Evolutionary conservation across 352 stramenopile species (phyloP).

Genomic region (Phytopythium boreale): DNA sequence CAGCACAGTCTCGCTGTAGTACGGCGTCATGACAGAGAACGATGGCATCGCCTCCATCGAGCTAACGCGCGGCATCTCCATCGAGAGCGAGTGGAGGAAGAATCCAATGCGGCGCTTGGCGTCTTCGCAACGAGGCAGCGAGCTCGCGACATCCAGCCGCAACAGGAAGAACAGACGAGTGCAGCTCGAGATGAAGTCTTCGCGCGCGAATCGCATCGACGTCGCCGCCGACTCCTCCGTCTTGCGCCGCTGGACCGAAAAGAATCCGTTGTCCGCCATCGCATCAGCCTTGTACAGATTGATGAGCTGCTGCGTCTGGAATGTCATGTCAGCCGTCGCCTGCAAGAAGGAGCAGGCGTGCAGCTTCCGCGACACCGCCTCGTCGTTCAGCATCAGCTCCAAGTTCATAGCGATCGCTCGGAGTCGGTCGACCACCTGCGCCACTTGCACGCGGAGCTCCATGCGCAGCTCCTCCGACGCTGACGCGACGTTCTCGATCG

Average conservation of each 20-base stretch:
- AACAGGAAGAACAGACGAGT: slow-evolving; percentile 83
- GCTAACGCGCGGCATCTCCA: slow-evolving; percentile 77
- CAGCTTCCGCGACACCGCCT: slow-evolving; percentile 40
- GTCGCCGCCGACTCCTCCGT: slow-evolving; percentile 27
- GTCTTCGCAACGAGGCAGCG: slow-evolving; percentile 76
- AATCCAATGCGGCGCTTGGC: slow-evolving; percentile 85
- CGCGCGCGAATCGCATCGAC: slow-evolving; percentile 37
- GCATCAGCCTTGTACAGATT: slow-evolving; percentile 68
- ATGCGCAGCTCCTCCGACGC: slow-evolving; percentile 44
- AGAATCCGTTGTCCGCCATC: slow-evolving; percentile 48
- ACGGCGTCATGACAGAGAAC: slow-evolving; percentile 88
- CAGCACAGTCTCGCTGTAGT: slow-evolving; percentile 86
- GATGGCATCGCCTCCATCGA: slow-evolving; percentile 84
- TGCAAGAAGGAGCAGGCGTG: slow-evolving; percentile 62
- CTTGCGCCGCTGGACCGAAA: slow-evolving; percentile 32
- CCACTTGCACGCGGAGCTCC: slow-evolving; percentile 69
- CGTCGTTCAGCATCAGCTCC: slow-evolving; percentile 59
- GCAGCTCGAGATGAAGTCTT: slow-evolving; percentile 74
- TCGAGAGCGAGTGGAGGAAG: slow-evolving; percentile 81
- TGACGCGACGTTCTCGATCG: slow-evolving; percentile 36
- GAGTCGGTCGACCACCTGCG: slow-evolving; percentile 55
- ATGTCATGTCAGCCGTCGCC: slow-evolving; percentile 47
- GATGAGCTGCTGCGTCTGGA: slow-evolving; percentile 70
- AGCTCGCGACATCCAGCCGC: slow-evolving; percentile 60
- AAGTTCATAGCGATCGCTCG: slow-evolving; percentile 40